A percentile compares a stretch with the other conserved stretches of the same genome.
Conservation (phyloP, 2,329 filamentous ascomycete species). For the Lasiodiplodia sp. region DNA sequence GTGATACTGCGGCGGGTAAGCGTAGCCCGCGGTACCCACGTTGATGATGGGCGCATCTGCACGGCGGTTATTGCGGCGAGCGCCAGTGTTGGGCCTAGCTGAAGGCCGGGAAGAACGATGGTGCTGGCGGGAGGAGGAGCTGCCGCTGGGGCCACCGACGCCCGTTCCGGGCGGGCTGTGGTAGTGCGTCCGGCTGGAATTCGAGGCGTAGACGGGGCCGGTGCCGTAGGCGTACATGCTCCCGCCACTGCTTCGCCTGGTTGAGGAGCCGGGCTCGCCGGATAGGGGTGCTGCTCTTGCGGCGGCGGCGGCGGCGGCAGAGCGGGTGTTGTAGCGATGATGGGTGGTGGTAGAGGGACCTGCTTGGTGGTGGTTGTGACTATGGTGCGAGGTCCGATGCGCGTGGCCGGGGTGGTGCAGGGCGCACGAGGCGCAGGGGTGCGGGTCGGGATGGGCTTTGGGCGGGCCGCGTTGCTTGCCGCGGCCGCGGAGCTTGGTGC, state of each 20-base stretch:
- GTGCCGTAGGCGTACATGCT: constrained; percentile 3
- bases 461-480: constrained; percentile 20
- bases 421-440: constrained; percentile 15
- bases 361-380: not conserved
- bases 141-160: too few relatives aligned
- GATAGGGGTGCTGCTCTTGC: not conserved
- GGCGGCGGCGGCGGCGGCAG: not conserved
- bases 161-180: not conserved
- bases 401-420: constrained; percentile 24
- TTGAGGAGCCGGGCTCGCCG: not conserved
- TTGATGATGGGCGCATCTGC: not conserved
- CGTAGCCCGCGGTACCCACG: not conserved
- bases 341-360: too few relatives aligned
- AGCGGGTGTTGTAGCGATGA: not conserved
- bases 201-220: not conserved
- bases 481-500: constrained; percentile 11
- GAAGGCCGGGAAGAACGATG: not conserved
- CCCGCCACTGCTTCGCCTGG: not conserved
- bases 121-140: not conserved
- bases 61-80: not conserved
- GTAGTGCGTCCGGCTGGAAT: not conserved
- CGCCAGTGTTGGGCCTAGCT: not conserved
- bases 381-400: not conserved
- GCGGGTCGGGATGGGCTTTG: not conserved
- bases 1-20: not conserved